Base-by-base conservation (phyloP, 2,329 filamentous ascomycete species). In the Xylaria sp. region DNA sequence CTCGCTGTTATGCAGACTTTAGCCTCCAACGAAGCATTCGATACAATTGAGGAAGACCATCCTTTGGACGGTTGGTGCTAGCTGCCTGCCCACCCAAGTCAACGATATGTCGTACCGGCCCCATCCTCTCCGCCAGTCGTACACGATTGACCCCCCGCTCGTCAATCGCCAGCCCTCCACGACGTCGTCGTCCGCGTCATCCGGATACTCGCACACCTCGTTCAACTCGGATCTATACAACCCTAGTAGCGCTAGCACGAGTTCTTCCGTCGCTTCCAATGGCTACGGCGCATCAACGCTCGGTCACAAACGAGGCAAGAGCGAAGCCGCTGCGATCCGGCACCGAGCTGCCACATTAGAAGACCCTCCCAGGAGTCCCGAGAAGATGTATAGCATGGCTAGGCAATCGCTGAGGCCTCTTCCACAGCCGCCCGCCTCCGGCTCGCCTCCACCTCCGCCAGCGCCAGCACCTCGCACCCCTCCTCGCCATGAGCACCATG, bases 401-500 rank as follows among this genome's bases (percentile, higher is more conserved):
- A 90, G 93, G 61, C 91, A 92, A 76, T 94, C 93, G 24, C 83
- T 97, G 68, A 89, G 93, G 57, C 92, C 92, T 27, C 84, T 94
- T 6, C 88, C 90, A 3, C 91, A 92, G 76, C 83, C 87, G 0
- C 90, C 92, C 2, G 86, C 84, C 54, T 69, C 72, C 17, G 73
- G 77, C 21, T 74, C 82, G 6, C 78, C 81, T 17, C 76, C 76
- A 24, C 79, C 67, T 42, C 48, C 81, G 7, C 75, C 75, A 34
- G 36, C 81, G 7, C 75, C 75, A 34, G 36, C 61, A 3, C 79
- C 76, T 12, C 75, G 77, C 66, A 76, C 76, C 12, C 70, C 76
- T 75, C 71, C 81, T 47, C 83, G 85, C 45, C 83, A 84, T 27
- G 75, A 75, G 54, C 80, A 81, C 42, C 84, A 86, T 74, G 85